A percentile compares a stretch with the other conserved stretches of the same genome.
Conservation (phyloP, 2,329 filamentous ascomycete genomes). For the Raffaelea ambrosiae region DNA sequence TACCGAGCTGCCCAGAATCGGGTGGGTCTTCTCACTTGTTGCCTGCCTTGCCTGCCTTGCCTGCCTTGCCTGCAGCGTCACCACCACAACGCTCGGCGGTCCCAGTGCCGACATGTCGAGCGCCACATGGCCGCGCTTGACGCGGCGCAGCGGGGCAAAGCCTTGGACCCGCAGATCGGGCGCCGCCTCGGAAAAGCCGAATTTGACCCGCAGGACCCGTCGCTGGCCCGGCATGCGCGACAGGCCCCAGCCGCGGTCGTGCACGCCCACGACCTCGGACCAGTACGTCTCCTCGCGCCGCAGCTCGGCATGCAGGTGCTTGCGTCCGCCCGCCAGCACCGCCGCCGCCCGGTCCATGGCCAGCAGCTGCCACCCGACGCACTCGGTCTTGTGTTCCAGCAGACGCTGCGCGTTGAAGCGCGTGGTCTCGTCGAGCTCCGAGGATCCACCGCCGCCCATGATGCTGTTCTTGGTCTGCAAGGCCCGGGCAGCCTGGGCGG, state of each 20-base stretch:
- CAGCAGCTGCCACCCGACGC: conserved; percentile 68
- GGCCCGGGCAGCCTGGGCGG: conserved; percentile 38
- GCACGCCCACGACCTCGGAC: conserved; percentile 75
- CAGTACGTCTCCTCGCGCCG: conserved; percentile 78
- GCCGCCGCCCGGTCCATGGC: conserved; percentile 68
- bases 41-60: background rate
- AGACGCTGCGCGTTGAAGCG: conserved; percentile 24
- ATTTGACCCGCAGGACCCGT: conserved; percentile 73
- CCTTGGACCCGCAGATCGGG: conserved; percentile 58
- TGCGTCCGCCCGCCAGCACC: conserved; percentile 62
- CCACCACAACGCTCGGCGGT: conserved; percentile 24
- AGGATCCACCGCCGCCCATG: background rate
- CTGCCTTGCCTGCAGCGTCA: conserved; percentile 2
- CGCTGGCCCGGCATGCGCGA: conserved; percentile 66
- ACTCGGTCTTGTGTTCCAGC: conserved; percentile 47
- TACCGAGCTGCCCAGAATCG: conserved; percentile 49
- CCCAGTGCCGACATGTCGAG: conserved; percentile 56
- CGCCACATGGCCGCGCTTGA: conserved; percentile 63
- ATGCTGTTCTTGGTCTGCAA: conserved; percentile 4
- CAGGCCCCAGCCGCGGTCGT: conserved; percentile 78
- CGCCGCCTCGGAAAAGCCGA: conserved; percentile 73
- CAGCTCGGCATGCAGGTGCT: conserved; percentile 67
- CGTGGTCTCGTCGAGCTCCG: conserved; percentile 24
- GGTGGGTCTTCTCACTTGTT: background rate
- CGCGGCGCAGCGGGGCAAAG: conserved; percentile 70